Evolutionary conservation across 345 rosid species (phyloP), one percentile per base, ranked within the genome.

Genomic region (Aquilaria malaccensis): DNA sequence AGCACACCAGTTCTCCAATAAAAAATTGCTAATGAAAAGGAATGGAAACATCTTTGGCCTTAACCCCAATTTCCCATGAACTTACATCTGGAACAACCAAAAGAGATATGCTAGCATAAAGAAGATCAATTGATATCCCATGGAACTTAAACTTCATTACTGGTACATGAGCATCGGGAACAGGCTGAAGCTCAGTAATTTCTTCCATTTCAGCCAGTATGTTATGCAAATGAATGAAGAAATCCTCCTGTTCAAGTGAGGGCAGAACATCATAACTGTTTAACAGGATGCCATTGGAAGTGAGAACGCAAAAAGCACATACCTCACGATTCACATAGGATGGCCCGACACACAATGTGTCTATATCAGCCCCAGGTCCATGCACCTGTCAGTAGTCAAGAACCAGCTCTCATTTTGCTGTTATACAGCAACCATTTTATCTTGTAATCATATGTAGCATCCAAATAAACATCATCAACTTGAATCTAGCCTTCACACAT

Each of bases 121-220:
- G 94, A 55, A 93, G 96, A 77, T 93, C 99, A 57, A 93, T 69
- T 9, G 96, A 82, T 80, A 87, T 86, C 72, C 96, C 96, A 70
- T 80, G 87, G 67, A 84, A 93, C 71, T 89, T 93, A 69, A 93
- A 87, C 77, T 86, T 93, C 99, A 93, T 85, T 53, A 89, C 96
- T 2, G 99, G 99, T 46, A 93, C 99, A 60, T 93, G 95, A 70
- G 99, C 99, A 63, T 93, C 90, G 2, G 99, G 96, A 74, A 93
- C 84, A 45, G 97, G 92, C 63, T 93, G 97, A 62, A 93, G 81
- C 76, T 90, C 97, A 30, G 87, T 79, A 13, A 93, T 87, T 75
- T 87, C 94, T 72, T 83, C 97, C 90, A 80, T 81, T 67, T 84
- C 86, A 31, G 82, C 81, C 61, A 93, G 62, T 41, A 74, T 81